A percentile compares a stretch with the other conserved stretches of the same genome.
phyloP scores from a whole-genome alignment of 1,139 yeast genomes.

The Blastobotrys petasosporus region DNA sequence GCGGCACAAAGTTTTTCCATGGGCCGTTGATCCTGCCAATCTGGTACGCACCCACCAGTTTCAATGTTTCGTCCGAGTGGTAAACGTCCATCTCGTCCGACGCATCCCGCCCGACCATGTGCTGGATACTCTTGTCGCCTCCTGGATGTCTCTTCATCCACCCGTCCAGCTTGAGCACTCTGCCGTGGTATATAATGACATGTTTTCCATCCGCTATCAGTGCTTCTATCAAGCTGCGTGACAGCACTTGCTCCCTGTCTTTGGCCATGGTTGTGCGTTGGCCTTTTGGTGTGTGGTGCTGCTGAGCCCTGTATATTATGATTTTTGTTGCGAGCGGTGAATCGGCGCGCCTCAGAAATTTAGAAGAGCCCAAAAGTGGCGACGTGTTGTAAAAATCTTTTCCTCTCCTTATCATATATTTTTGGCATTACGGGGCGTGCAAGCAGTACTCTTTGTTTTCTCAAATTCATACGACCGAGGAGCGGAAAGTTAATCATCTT shows the following conservation, averaged over 20 bases:
- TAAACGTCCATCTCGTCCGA: constrained; percentile 84
- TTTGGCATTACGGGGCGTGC: no score
- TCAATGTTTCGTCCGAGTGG: constrained; percentile 56
- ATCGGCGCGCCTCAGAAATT: no score
- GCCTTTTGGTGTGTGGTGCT: background rate
- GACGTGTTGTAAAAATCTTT: no score
- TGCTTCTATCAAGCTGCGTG: constrained; percentile 38
- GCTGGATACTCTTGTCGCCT: constrained; percentile 77
- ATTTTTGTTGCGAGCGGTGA: no score
- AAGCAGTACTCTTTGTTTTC: no score
- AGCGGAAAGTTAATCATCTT: no score
- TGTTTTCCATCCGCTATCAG: constrained; percentile 63
- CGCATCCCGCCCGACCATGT: constrained; percentile 85
- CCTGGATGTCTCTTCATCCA: constrained; percentile 84
- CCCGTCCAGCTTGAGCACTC: constrained; percentile 57
- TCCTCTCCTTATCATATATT: no score
- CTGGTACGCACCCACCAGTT: constrained; percentile 47
- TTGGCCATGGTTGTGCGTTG: background rate
- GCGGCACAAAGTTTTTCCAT: constrained; percentile 78
- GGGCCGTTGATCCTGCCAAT: constrained; percentile 56
- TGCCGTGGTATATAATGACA: constrained; percentile 57
- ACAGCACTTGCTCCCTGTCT: constrained; percentile 13
- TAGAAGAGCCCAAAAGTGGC: no score
- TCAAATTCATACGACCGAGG: no score
- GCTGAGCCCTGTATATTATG: background rate